Conservation (phyloP, 2,329 filamentous ascomycete genomes). For the Colletotrichum cuscutae region DNA sequence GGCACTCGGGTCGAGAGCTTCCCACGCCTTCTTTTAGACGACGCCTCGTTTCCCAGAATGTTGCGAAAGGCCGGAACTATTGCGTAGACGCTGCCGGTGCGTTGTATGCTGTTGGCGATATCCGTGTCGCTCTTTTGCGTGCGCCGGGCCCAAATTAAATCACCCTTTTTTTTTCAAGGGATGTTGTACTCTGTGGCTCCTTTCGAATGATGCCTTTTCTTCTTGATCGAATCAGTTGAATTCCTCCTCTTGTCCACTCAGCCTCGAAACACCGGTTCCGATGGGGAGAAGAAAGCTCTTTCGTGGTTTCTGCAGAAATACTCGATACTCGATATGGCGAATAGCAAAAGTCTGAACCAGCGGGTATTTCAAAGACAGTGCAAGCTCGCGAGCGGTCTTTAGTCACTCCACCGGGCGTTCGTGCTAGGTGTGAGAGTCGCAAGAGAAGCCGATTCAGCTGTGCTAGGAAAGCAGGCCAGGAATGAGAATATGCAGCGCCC, state of each 20-base stretch:
- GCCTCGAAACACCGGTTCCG: background rate
- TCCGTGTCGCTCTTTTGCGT: background rate
- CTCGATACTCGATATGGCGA: background rate
- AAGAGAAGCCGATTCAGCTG: background rate
- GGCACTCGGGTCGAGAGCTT: constrained; percentile 36
- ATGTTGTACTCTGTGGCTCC: background rate
- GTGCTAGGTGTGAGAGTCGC: constrained; percentile 3
- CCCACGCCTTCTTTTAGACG: constrained; percentile 28
- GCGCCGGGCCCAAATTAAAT: background rate
- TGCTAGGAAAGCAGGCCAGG: constrained; percentile 42
- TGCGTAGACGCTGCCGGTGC: background rate
- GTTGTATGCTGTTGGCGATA: background rate
- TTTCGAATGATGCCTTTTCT: background rate
- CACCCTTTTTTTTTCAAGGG: background rate
- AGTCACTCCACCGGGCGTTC: background rate
- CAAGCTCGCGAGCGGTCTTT: constrained; percentile 13
- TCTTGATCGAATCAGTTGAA: background rate
- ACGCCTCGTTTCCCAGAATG: constrained; percentile 27
- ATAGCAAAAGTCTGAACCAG: background rate
- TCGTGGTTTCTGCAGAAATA: background rate
- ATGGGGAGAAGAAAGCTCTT: background rate
- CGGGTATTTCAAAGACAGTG: background rate
- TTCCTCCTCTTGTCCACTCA: background rate
- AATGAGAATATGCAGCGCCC: constrained; percentile 40
- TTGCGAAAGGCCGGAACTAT: background rate